phyloP scores from a whole-genome alignment of 1,284 basidiomycete species.

The Moesziomyces parantarcticus region DNA sequence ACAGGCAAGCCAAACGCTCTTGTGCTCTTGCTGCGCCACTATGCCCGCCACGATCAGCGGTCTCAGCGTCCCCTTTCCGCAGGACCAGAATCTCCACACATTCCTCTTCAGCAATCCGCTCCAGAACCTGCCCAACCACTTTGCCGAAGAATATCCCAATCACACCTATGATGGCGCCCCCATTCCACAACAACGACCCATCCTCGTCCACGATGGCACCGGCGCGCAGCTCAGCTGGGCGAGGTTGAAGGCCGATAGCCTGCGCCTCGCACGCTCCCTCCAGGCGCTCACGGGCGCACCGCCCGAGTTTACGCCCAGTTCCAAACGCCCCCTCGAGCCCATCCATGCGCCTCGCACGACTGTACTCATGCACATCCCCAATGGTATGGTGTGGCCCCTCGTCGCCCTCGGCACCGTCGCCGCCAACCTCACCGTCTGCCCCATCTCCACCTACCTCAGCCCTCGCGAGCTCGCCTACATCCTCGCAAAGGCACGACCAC shows the following conservation, averaged over 20 bases:
- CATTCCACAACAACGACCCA: conserved; percentile 45
- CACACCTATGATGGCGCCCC: conserved; percentile 44
- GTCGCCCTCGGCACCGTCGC: conserved; percentile 65
- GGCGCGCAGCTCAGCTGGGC: conserved; percentile 48
- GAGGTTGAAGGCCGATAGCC: conserved; percentile 43
- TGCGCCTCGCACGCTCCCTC: conserved; percentile 48
- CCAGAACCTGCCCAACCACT: conserved; percentile 42
- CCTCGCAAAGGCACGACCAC: conserved; percentile 65
- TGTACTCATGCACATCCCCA: conserved; percentile 68
- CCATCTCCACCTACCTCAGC: conserved; percentile 67
- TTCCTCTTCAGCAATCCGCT: conserved; percentile 54
- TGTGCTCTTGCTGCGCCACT: neutral
- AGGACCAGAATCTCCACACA: conserved; percentile 38
- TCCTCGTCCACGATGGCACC: conserved; percentile 45
- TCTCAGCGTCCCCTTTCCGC: conserved; percentile 28
- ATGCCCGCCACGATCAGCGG: conserved; percentile 30
- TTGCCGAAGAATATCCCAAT: conserved; percentile 22
- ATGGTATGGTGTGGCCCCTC: conserved; percentile 66
- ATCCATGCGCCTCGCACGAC: conserved; percentile 59
- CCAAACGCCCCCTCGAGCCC: conserved; percentile 19
- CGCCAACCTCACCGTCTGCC: conserved; percentile 62
- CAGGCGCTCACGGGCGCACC: conserved; percentile 34
- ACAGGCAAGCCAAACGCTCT: neutral
- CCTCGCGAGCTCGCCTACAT: conserved; percentile 68
- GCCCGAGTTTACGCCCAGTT: conserved; percentile 19